Percentiles rank a stretch among this genome's conserved stretches.
Evolutionary conservation across 2,329 filamentous ascomycete species (phyloP).

Genomic region (Fusarium caatingaense): DNA sequence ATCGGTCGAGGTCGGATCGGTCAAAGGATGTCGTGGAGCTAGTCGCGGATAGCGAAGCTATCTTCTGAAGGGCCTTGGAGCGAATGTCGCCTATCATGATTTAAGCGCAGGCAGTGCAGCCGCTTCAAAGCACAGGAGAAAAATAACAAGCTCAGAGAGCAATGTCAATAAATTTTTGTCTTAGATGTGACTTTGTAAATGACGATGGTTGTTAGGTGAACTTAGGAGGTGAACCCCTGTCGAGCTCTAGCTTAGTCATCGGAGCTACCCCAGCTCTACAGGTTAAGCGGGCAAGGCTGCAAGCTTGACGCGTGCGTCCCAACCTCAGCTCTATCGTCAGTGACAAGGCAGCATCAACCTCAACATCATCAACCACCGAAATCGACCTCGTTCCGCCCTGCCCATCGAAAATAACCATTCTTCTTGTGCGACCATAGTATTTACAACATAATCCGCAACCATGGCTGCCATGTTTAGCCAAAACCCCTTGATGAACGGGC

Average conservation of each 20-base stretch:
- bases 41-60: conserved; percentile 70
- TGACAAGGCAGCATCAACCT: conserved; percentile 40
- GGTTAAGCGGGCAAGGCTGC: conserved; percentile 60
- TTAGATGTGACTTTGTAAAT: conserved; percentile 33
- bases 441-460: conserved; percentile 43
- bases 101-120: not conserved
- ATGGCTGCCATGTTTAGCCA: conserved; percentile 78
- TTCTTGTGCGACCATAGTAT: not conserved
- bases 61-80: conserved; percentile 72
- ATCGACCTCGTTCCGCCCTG: conserved; percentile 14
- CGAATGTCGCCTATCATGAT: conserved; percentile 68
- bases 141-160: conserved; percentile 10
- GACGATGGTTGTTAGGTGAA: conserved; percentile 35
- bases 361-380: conserved; percentile 25
- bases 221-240: conserved; percentile 44
- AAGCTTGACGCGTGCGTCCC: conserved; percentile 58
- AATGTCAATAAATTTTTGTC: conserved; percentile 36
- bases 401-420: conserved; percentile 11
- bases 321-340: conserved; percentile 46
- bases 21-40: conserved; percentile 66
- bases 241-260: conserved; percentile 54
- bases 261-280: conserved; percentile 50
- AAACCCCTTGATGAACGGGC: conserved; percentile 75
- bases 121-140: conserved; percentile 8
- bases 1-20: conserved; percentile 70